Percentiles rank a stretch among this genome's conserved stretches.
phyloP scores from a whole-genome alignment of 2,329 filamentous ascomycete species.

The Aspergillus texensis region DNA sequence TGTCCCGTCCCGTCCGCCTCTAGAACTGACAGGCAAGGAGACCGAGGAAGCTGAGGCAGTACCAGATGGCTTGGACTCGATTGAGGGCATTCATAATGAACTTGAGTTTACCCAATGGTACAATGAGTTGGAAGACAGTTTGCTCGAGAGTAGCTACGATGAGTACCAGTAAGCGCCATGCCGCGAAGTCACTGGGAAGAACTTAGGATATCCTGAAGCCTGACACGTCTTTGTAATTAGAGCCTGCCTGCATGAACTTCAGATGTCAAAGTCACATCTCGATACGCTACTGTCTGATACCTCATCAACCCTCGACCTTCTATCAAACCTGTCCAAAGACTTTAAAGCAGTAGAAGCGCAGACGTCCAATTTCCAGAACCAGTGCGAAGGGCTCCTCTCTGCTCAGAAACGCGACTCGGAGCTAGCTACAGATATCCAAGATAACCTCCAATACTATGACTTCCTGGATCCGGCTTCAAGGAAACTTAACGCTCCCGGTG shows the following conservation, averaged over 20 bases:
- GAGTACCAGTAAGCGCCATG: conserved; percentile 70
- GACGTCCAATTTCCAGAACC: conserved; percentile 88
- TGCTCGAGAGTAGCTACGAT: conserved; percentile 81
- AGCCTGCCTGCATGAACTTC: conserved; percentile 78
- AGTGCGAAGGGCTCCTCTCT: conserved; percentile 82
- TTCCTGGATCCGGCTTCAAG: conserved; percentile 91
- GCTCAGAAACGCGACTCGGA: conserved; percentile 79
- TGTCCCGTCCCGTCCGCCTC: conserved; percentile 37
- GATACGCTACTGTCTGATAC: conserved; percentile 78
- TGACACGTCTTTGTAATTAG: conserved; percentile 42
- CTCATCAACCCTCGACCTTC: conserved; percentile 70
- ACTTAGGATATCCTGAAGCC: conserved; percentile 1
- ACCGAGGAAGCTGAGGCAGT: conserved; percentile 18
- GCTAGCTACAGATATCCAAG: conserved; percentile 81
- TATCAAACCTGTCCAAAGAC: conserved; percentile 78
- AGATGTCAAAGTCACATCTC: conserved; percentile 79
- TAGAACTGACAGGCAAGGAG: conserved; percentile 30
- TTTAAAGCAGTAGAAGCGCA: conserved; percentile 87
- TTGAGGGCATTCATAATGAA: conserved; percentile 56
- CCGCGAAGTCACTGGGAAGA: neutral
- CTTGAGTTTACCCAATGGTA: conserved; percentile 64
- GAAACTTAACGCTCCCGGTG: conserved; percentile 87
- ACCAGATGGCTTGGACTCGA: conserved; percentile 17
- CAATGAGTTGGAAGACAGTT: conserved; percentile 61
- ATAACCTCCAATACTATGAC: conserved; percentile 90